Base-by-base conservation (phyloP, 257 asterid genomes). In the Petunia axillaris region DNA sequence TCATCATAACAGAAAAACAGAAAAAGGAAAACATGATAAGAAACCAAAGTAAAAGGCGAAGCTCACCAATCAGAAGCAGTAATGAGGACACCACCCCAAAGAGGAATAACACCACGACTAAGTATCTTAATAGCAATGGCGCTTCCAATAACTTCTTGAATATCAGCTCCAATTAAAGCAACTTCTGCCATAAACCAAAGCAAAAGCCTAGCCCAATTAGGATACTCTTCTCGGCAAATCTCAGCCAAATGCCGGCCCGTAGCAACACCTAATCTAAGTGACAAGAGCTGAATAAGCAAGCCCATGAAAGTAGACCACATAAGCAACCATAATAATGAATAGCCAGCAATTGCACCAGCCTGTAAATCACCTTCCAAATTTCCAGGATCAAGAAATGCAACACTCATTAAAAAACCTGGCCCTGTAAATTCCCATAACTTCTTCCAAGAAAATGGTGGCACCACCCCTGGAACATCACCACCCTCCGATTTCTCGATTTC, bases 61-160 rank as follows among this genome's bases (percentile, higher is more conserved):
- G 35, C 84, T 79, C 16, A 92, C 97, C 97, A 92, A 87, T 92
- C 95, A 76, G 80, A 88, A 59, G 93, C 95, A 67, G 97, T 92
- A 77, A 92, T 85, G 8, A 92, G 78, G n/a, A 90, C 94, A 38
- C 97, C 95, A 44, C 93, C 97, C 97, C 97, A 90, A 59, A 92
- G 90, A 58, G 97, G 95, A 52, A 92, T 57, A 48, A 82, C 53
- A 41, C 94, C 95, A 52, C 81, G 81, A 82, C 92, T 88, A 35
- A 90, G 83, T 76, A 92, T 90, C 87, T 65, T 85, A 39, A 90
- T 90, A 14, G 97, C 97, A 60, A 92, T 90, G 5, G 95, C 97
- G 70, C 97, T 92, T 54, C 97, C 97, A 46, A 92, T 92, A 7
- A 92, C 95, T 87, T 92, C 97, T 82, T 92, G 97, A 84, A 90